phyloP scores from a whole-genome alignment of 208 protist species.

The Trypanosoma congolense region DNA sequence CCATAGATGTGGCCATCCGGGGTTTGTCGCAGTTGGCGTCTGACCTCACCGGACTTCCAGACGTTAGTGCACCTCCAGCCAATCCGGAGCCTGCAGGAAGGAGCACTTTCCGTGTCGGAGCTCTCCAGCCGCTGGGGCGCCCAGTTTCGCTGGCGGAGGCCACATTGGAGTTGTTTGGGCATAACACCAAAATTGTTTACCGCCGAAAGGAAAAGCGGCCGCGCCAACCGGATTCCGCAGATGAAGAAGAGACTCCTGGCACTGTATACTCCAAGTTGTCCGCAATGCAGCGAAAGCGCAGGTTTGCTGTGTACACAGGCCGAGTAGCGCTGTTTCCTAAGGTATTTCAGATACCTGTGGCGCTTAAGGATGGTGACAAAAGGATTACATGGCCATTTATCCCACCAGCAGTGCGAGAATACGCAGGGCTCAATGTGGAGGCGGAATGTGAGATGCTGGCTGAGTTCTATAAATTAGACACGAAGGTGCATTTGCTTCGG shows the following conservation, averaged over 20 bases:
- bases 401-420: conserved; percentile 49
- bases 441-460: conserved; percentile 58
- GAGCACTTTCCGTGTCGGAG: conserved; percentile 6
- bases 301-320: conserved; percentile 50
- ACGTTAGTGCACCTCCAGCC: background rate
- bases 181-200: conserved; percentile 39
- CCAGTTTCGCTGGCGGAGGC: conserved; percentile 43
- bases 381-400: conserved; percentile 11
- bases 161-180: conserved; percentile 32
- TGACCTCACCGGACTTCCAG: conserved; percentile 14
- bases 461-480: conserved; percentile 41
- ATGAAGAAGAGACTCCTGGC: background rate
- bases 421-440: conserved; percentile 38
- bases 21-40: conserved; percentile 10
- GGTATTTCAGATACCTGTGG: conserved; percentile 8
- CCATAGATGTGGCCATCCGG: conserved; percentile 5
- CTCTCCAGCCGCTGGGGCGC: conserved; percentile 14
- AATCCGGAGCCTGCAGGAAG: too few relatives aligned
- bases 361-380: background rate
- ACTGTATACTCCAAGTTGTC: conserved; percentile 24
- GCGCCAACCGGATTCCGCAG: background rate
- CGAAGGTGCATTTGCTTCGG: conserved; percentile 51
- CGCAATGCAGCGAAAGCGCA: conserved; percentile 33
- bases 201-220: conserved; percentile 22
- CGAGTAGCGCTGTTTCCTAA: conserved; percentile 50